Evolutionary conservation across 306 rosid species (phyloP).

Genomic region (Abrus precatorius): DNA sequence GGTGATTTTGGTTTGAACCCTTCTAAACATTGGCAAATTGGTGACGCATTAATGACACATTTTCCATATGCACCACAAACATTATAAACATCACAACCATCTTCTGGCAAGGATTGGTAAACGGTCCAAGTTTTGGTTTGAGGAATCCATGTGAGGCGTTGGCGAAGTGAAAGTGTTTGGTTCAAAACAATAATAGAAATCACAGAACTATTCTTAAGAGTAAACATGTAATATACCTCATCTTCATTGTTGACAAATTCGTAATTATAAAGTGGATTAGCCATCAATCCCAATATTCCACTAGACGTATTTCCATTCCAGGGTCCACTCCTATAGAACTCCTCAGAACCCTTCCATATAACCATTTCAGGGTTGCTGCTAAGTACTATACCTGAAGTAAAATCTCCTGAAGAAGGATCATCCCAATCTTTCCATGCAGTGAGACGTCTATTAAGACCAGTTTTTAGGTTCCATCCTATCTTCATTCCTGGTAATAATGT

Average conservation of each 20-base stretch:
- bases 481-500: slow-evolving; percentile 55
- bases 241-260: slow-evolving; percentile 2
- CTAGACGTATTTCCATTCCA: slow-evolving; percentile 54
- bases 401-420: slow-evolving; percentile 61
- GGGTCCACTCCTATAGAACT: slow-evolving; percentile 55
- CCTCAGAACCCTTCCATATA: slow-evolving; percentile 41
- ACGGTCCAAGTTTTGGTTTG: slow-evolving; percentile 26
- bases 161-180: slow-evolving; percentile 1
- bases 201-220: background rate
- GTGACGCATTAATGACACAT: background rate
- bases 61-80: slow-evolving; percentile 44
- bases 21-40: slow-evolving; percentile 43
- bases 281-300: slow-evolving; percentile 9
- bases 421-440: slow-evolving; percentile 62
- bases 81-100: slow-evolving; percentile 36
- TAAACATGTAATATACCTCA: slow-evolving; percentile 11
- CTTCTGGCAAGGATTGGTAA: background rate
- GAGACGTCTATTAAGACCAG: slow-evolving; percentile 47
- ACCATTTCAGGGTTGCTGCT: slow-evolving; percentile 46
- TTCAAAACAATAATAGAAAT: slow-evolving; percentile 42
- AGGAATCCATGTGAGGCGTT: slow-evolving; percentile 8
- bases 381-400: slow-evolving; percentile 28
- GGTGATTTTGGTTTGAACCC: slow-evolving; percentile 39
- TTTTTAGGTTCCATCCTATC: slow-evolving; percentile 59
- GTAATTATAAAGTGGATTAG: background rate